A percentile compares a stretch with the other conserved stretches of the same genome.
Evolutionary conservation across 768 basidiomycete genomes (phyloP).

Genomic region (Lentinula detonsa): DNA sequence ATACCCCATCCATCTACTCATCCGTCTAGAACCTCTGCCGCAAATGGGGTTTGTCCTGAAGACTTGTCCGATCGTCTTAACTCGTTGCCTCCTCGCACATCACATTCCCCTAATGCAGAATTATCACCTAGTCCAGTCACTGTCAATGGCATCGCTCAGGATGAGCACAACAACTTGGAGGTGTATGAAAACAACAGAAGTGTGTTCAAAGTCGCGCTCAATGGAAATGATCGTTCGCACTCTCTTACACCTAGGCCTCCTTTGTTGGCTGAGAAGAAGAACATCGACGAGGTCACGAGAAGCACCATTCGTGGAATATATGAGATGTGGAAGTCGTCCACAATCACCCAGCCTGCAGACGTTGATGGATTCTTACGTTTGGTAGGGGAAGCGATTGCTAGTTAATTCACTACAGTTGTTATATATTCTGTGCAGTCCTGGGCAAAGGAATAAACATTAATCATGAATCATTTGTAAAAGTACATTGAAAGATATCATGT

Average conservation of each 20-base stretch:
- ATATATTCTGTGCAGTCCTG: no score
- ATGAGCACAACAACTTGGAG: constrained; percentile 4
- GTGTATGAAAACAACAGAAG: constrained; percentile 7
- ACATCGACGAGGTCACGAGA: constrained; percentile 36
- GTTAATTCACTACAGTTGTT: neutral
- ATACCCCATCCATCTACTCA: constrained; percentile 23
- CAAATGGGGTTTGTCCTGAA: constrained; percentile 15
- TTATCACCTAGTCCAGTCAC: neutral
- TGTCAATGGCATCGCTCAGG: constrained; percentile 12
- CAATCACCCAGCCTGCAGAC: neutral
- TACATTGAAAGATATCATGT: neutral
- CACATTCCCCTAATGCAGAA: neutral
- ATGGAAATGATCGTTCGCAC: constrained; percentile 12
- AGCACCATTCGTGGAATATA: constrained; percentile 53
- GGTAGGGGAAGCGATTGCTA: neutral
- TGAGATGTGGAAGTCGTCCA: constrained; percentile 38
- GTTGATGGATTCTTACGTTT: neutral
- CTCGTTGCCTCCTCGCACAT: constrained; percentile 20
- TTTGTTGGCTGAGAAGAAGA: constrained; percentile 2
- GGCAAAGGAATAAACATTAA: neutral
- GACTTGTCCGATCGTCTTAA: constrained; percentile 35
- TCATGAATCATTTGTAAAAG: neutral
- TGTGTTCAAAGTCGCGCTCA: constrained; percentile 4
- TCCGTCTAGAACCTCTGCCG: constrained; percentile 26
- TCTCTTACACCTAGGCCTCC: neutral